A percentile compares a stretch with the other conserved stretches of the same genome.
phyloP scores from a whole-genome alignment of 2,329 filamentous ascomycete species.

The Orbilia blumenaviensis region DNA sequence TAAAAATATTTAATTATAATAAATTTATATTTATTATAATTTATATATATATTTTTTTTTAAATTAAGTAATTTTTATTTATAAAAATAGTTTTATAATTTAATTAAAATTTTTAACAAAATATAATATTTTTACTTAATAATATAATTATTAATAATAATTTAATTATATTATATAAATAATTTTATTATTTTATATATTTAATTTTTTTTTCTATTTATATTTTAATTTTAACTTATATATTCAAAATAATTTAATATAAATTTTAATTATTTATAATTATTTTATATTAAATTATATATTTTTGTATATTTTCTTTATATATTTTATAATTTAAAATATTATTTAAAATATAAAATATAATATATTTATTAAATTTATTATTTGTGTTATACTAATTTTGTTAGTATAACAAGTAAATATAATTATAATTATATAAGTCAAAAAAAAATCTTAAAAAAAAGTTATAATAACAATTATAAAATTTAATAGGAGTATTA shows the following conservation, averaged over 20 bases:
- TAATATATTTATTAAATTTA: not conserved
- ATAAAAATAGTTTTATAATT: not conserved
- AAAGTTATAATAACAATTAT: too few relatives aligned
- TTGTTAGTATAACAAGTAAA: not conserved
- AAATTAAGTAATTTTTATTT: not conserved
- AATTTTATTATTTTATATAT: too few relatives aligned
- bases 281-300: not conserved
- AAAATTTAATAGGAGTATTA: too few relatives aligned
- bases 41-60: not conserved
- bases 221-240: too few relatives aligned
- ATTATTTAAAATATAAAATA: not conserved
- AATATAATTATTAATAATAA: not conserved
- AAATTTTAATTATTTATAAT: not conserved
- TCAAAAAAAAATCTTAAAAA: too few relatives aligned
- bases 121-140: not conserved
- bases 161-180: too few relatives aligned
- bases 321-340: too few relatives aligned
- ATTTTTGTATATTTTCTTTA: not conserved
- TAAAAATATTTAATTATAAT: too few relatives aligned
- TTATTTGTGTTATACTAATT: not conserved
- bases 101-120: not conserved
- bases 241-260: conserved; percentile 8
- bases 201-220: too few relatives aligned
- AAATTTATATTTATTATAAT: not conserved
- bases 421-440: not conserved